Conservation (phyloP, 2,329 filamentous ascomycete species). For the Pseudocercospora musae region DNA sequence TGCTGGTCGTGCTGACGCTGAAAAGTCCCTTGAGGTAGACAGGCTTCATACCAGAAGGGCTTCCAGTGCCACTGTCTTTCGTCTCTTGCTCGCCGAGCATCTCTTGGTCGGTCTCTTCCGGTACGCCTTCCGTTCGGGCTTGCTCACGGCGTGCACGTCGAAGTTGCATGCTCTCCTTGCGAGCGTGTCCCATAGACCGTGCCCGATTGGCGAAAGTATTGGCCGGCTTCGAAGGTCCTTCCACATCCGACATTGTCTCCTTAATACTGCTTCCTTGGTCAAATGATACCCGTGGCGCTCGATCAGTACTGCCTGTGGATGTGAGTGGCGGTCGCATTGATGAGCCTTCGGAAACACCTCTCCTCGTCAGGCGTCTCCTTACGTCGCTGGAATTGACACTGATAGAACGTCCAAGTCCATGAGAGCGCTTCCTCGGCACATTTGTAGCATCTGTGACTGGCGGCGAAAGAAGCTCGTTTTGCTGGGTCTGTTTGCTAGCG, state of each 20-base stretch:
- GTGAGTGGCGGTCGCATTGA: conserved; percentile 37
- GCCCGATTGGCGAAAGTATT: conserved; percentile 67
- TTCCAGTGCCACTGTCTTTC: conserved; percentile 50
- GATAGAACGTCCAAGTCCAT: conserved; percentile 77
- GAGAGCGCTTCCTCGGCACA: conserved; percentile 35
- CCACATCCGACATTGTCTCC: conserved; percentile 51
- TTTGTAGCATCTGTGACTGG: conserved; percentile 56
- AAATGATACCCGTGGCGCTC: conserved; percentile 33
- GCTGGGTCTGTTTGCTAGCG: conserved; percentile 45
- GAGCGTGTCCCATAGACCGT: conserved; percentile 83
- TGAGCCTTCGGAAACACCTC: conserved; percentile 53
- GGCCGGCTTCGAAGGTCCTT: conserved; percentile 34
- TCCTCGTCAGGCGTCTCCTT: conserved; percentile 59
- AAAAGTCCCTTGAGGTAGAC: conserved; percentile 96
- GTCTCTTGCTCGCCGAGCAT: conserved; percentile 56
- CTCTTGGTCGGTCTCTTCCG: conserved; percentile 87
- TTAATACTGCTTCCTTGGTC: conserved; percentile 33
- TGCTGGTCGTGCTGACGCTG: conserved; percentile 94
- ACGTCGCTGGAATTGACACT: conserved; percentile 89
- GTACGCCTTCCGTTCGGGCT: conserved; percentile 65
- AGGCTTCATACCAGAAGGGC: conserved; percentile 78
- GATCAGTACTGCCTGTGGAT: conserved; percentile 26
- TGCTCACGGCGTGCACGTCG: conserved; percentile 60
- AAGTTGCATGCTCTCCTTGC: conserved; percentile 88
- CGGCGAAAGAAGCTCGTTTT: conserved; percentile 67